Conservation (phyloP, 1,139 yeast genomes). For the Saccharomycopsis hybrid region DNA sequence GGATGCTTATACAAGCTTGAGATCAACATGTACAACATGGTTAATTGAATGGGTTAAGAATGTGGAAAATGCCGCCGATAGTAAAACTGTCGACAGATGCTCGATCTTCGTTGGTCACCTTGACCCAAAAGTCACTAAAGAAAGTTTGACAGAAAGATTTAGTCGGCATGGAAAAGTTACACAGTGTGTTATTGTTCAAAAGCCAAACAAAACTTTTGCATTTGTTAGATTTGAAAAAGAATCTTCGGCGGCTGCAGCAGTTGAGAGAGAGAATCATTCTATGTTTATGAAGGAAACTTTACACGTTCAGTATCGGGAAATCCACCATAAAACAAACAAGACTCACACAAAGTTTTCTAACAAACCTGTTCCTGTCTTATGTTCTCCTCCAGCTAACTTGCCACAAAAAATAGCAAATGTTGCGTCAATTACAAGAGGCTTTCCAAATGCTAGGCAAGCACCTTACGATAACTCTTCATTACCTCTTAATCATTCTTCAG, state of each 20-base stretch:
- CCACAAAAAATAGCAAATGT: neutral
- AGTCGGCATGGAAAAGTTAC: constrained; percentile 57
- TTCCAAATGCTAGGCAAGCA: neutral
- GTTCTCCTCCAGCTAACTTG: constrained; percentile 15
- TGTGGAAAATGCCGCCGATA: constrained; percentile 29
- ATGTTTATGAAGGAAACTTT: constrained; percentile 65
- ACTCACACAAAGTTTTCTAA: constrained; percentile 8
- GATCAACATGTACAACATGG: no score
- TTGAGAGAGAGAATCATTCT: constrained; percentile 76
- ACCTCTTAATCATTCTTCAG: neutral
- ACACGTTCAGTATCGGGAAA: constrained; percentile 77
- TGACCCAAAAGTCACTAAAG: constrained; percentile 46
- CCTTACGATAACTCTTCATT: neutral
- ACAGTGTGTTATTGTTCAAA: constrained; percentile 44
- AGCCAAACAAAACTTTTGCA: constrained; percentile 57
- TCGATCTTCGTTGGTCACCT: constrained; percentile 78
- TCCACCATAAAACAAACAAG: constrained; percentile 32
- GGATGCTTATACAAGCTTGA: constrained; percentile 66
- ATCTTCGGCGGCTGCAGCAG: constrained; percentile 76
- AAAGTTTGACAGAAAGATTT: constrained; percentile 53
- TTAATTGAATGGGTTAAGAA: constrained; percentile 75
- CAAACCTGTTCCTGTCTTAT: constrained; percentile 13
- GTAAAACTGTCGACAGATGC: constrained; percentile 52
- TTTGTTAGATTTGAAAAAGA: constrained; percentile 60
- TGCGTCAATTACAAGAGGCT: neutral